Evolutionary conservation across 495 filamentous ascomycete genomes (phyloP), one percentile per base, ranked within the genome.

Genomic region (Hypoxylon perforatum): DNA sequence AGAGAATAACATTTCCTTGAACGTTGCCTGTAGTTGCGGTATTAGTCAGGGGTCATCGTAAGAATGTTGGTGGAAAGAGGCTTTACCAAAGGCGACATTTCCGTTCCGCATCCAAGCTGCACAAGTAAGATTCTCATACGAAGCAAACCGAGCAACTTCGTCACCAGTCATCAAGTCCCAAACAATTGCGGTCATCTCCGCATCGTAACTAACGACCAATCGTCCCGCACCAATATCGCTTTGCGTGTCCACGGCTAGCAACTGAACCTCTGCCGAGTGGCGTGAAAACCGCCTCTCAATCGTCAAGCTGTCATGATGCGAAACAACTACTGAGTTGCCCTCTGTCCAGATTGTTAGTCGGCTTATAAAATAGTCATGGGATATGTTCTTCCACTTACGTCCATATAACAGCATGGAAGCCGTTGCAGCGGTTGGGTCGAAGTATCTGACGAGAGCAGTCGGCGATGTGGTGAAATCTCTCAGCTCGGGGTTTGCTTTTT

Each of bases 81-180:
- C 71, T 84, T 74, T 82, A 97, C 94, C 95, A 81, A 98, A 97
- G 51, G 92, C 94, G 58, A 99, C 88, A 83, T 97, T 96, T 38
- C 96, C 95, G 81, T 97, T 97, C 47, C 90, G 86, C 95, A 99
- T 97, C 93, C 94, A 99, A 15, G 91, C 83, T 46, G 95, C 95
- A 47, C 91, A 89, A 38, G 85, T 86, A 56, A 99, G 85, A 61
- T 89, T 85, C 73, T 97, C 93, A 72, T 96, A 97, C 0, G 93
- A 92, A 52, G 88, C 88, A 76, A 97, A 97, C 47, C 94, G 85
- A 15, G 95, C 89, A 62, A 97, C 85, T 72, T 97, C 93, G 38
- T 91, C 90, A 30, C 95, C 95, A 0, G 93, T 97, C 77, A 96
- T 87, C 30, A 97, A 82, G 80, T 98, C 94, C 95, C 95, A 99